Percentiles rank a stretch among this genome's conserved stretches.
These are phyloP conservation scores for Dothiorella sarmentorum DNA, from an alignment of 2,329 filamentous ascomycete species.

Conservation along the genomic window DNA sequence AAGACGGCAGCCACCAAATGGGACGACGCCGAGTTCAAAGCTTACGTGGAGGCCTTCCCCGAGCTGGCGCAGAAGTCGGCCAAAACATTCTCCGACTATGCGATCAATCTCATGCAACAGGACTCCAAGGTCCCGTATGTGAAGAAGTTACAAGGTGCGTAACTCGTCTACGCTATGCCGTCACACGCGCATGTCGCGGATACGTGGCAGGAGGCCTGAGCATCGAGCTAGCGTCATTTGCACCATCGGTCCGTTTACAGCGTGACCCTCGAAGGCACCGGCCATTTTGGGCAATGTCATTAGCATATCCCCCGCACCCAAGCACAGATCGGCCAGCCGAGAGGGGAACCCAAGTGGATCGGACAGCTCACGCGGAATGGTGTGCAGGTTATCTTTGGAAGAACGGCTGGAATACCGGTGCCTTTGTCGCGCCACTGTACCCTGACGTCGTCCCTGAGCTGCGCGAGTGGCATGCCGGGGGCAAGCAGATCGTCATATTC, in stretches of 20 bases:
- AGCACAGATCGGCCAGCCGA: slow-evolving; percentile 7
- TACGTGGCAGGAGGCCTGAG: slow-evolving; percentile 13
- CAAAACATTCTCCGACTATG: slow-evolving; percentile 61
- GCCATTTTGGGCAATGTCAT: slow-evolving; percentile 2
- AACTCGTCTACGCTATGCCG: slow-evolving; percentile 10
- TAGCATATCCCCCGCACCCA: slow-evolving; percentile 16
- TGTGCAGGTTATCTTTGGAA: slow-evolving; percentile 66
- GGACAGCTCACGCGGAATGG: slow-evolving; percentile 11
- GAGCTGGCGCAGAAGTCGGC: slow-evolving; percentile 58
- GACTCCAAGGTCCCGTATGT: slow-evolving; percentile 75
- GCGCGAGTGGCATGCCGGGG: slow-evolving; percentile 54
- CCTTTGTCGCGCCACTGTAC: slow-evolving; percentile 70
- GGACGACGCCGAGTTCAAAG: slow-evolving; percentile 61
- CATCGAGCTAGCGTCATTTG: slow-evolving; percentile 6
- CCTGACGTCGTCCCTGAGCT: slow-evolving; percentile 67
- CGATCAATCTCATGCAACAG: slow-evolving; percentile 64
- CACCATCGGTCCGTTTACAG: slow-evolving; percentile 14
- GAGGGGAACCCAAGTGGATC: not conserved
- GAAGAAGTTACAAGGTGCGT: slow-evolving; percentile 66
- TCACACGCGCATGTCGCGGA: slow-evolving; percentile 25
- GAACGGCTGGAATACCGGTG: slow-evolving; percentile 66
- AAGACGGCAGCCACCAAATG: slow-evolving; percentile 63
- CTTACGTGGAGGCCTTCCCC: slow-evolving; percentile 70
- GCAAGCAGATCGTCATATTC: slow-evolving; percentile 67
- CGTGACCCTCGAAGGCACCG: slow-evolving; percentile 5